Evolutionary conservation across 768 basidiomycete genomes (phyloP).

Genomic region (Lentinula sp.): DNA sequence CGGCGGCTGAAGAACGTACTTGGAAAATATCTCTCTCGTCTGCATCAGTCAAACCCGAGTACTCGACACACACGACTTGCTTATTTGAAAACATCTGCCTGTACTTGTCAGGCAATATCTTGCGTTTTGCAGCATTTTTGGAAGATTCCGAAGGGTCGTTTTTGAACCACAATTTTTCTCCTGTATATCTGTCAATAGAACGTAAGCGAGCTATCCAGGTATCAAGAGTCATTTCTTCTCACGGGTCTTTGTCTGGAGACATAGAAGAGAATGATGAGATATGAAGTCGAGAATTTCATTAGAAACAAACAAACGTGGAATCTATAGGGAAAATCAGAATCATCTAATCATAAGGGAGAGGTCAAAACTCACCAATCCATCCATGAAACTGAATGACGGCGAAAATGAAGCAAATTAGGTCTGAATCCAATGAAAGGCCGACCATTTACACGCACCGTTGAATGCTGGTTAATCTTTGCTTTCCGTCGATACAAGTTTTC

Average conservation of each 20-base stretch:
- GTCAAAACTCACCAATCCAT: constrained; percentile 46
- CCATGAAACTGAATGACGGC: constrained; percentile 48
- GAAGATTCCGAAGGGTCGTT: constrained; percentile 9
- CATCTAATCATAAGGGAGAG: not conserved
- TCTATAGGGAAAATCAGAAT: not conserved
- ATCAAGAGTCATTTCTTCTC: constrained; percentile 13
- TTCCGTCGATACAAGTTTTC: constrained; percentile 76
- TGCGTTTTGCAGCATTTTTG: not conserved
- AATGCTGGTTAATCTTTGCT: constrained; percentile 75
- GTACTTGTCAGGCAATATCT: constrained; percentile 45
- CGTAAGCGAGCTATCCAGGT: not conserved
- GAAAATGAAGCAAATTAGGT: not conserved
- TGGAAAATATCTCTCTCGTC: constrained; percentile 73
- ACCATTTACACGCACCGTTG: constrained; percentile 38
- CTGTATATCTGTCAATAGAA: constrained; percentile 23
- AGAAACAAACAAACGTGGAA: constrained; percentile 28
- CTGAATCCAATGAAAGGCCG: not conserved
- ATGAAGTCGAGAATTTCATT: constrained; percentile 12
- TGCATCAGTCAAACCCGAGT: constrained; percentile 46
- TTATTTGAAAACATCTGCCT: constrained; percentile 64
- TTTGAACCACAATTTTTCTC: constrained; percentile 51
- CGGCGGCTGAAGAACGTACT: constrained; percentile 28
- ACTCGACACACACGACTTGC: constrained; percentile 78
- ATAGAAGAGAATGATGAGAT: constrained; percentile 1
- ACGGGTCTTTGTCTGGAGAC: constrained; percentile 49